Evolutionary conservation across 768 basidiomycete species (phyloP).

Genomic region (Lentinula raphanica): DNA sequence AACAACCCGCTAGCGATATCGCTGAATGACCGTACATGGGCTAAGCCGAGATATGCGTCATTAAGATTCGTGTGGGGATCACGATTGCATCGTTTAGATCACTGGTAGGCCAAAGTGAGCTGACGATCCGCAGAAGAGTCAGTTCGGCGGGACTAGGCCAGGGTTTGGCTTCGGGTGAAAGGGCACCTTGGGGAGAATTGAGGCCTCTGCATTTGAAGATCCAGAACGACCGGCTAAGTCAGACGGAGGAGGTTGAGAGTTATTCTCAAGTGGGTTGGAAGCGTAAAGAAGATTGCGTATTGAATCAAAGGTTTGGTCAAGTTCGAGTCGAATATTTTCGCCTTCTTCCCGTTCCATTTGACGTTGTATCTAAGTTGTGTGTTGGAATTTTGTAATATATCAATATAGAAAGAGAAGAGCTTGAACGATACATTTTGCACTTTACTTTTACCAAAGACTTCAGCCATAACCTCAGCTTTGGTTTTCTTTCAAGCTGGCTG

Average conservation of each 20-base stretch:
- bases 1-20: slow-evolving; percentile 88
- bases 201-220: slow-evolving; percentile 87
- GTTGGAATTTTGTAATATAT: background rate
- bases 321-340: slow-evolving; percentile 77
- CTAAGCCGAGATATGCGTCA: slow-evolving; percentile 85
- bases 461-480: slow-evolving; percentile 96
- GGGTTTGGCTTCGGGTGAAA: slow-evolving; percentile 60
- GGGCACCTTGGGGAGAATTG: slow-evolving; percentile 62
- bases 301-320: slow-evolving; percentile 84
- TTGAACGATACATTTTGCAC: slow-evolving; percentile 69
- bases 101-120: slow-evolving; percentile 87
- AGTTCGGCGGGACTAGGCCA: slow-evolving; percentile 89
- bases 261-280: slow-evolving; percentile 9
- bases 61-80: slow-evolving; percentile 79
- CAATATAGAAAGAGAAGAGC: background rate
- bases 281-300: slow-evolving; percentile 71
- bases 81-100: slow-evolving; percentile 89
- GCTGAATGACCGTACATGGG: slow-evolving; percentile 64
- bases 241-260: background rate
- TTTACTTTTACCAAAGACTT: slow-evolving; percentile 97
- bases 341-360: slow-evolving; percentile 86
- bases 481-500: slow-evolving; percentile 83
- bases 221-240: slow-evolving; percentile 24
- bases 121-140: slow-evolving; percentile 72
- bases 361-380: slow-evolving; percentile 80